Evolutionary conservation across 2,329 filamentous ascomycete species (phyloP).

Genomic region (Penicillium sp.): DNA sequence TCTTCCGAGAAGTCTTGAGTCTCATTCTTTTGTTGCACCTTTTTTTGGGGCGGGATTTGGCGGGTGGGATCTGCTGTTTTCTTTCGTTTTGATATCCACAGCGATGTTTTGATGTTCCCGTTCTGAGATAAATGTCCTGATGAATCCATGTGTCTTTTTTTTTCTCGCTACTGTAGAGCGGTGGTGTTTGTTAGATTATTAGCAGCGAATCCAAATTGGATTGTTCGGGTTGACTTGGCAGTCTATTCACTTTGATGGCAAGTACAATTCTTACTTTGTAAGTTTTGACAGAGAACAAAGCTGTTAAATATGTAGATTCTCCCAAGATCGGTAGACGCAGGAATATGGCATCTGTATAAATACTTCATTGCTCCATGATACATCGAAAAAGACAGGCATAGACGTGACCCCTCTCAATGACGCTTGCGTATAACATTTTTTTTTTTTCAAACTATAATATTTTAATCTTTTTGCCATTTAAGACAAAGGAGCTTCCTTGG

Average conservation of each 20-base stretch:
- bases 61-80: slow-evolving; percentile 1
- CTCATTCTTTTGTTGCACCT: background rate
- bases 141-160: background rate
- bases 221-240: background rate
- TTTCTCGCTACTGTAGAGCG: background rate
- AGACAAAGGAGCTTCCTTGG: slow-evolving; percentile 16
- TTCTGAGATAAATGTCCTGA: slow-evolving; percentile 5
- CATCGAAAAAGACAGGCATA: background rate
- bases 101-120: slow-evolving; percentile 2
- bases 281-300: background rate
- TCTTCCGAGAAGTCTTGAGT: background rate
- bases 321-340: background rate
- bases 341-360: slow-evolving; percentile 1
- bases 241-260: background rate
- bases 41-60: too few species aligned
- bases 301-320: background rate
- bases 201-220: background rate
- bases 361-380: slow-evolving; percentile 4
- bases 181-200: background rate
- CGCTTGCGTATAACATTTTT: slow-evolving; percentile 7
- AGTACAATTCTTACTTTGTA: background rate
- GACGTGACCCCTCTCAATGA: background rate
- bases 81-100: slow-evolving; percentile 13
- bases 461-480: background rate
- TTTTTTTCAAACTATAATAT: background rate